Evolutionary conservation across 164 flowering plant species (phyloP), one percentile per base, ranked within the genome.

Genomic region (Protea cynaroides): DNA sequence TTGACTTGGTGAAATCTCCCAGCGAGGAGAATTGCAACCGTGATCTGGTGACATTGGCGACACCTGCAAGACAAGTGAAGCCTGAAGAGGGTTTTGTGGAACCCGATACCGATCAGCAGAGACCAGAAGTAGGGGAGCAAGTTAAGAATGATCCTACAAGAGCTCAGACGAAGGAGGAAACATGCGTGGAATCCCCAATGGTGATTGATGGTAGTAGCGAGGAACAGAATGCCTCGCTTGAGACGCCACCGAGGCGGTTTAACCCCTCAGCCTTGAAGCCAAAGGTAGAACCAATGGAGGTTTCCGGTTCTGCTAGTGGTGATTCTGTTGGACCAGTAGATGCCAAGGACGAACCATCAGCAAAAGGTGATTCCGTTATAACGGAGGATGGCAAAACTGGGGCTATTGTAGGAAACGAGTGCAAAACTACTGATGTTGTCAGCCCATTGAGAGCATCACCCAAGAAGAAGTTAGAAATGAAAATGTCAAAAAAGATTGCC

Each of bases 401-500:
- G 55, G 70, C 21, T 51, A 11, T 8, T 29, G 58, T 11, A 19
- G 36, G 23, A 47, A 62, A 14, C 36, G 66, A 65, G 24, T 43
- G 14, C 24, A 61, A 34, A 21, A 46, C 17, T n/a, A 36, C 23
- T 25, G 68, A 56, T 34, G 25, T 21, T n/a, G 62, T 12, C 18
- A 63, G 65, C 38, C 58, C 38, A 38, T 38, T 56, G 62, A 69
- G 57, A 52, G 24, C 61, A 9, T 59, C 67, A 18, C 55, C 55
- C 1, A 54, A 38, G 9, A 68, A 59, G 72, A 79, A 75, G 65
- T 62, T 72, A 0, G 74, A 65, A 51, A 68, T 59, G 72, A 78
- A 75, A 65, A 69, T 68, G 76, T 71, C 82, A 0, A 76, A 71
- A 50, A 81, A 68, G 66, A 74, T 78, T 63, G 69, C 54, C 8